Evolutionary conservation across 176 grass and related monocot genomes (phyloP), one percentile per base, ranked within the genome.

Genomic region (Oryza meridionalis): DNA sequence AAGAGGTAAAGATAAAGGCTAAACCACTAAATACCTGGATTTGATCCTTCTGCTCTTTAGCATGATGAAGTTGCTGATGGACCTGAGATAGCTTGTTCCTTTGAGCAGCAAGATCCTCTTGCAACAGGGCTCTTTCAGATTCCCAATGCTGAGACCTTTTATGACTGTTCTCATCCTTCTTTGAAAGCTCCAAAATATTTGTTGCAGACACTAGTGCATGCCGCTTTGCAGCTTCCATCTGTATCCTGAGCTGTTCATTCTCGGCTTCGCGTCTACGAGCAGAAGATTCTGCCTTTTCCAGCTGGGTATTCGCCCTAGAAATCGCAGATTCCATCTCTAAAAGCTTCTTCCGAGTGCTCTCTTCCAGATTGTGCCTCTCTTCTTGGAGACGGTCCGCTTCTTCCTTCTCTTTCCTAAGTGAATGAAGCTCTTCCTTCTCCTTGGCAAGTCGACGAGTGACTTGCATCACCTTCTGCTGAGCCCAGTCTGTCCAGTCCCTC

Each of bases 381-480:
- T 99, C 94, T 63, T 94, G 88, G 12, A 84, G 63, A 10, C 93
- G 91, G 13, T 80, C 70, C 0, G 68, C 89, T 24, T 94, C 96
- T 75, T 96, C 88, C 73, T 83, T 99, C 79, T 94, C 93, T 86
- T 91, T 94, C 45, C 93, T 84, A 40, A 96, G 90, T 32, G 81
- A 80, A 69, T 96, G 89, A 47, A 96, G 90, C 72, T 91, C 96
- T 31, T 92, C 90, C 71, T 91, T 99, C 67, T 99, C 96, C 65
- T 94, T 99, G 19, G 85, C 86, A 53, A 99, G 86, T 81, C 96
- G 91, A 13, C 86, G 87, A 3, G 96, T 82, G 3, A 94, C 96
- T 77, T 96, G 96, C 96, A 96, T 99, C 81, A 99, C 96, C 75
- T 99, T 99, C 65, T 94, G 84, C 75, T 96, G 94, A 66, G 96